phyloP scores from a whole-genome alignment of 805 yeast species.

The Jamesozyma spencerorum region DNA sequence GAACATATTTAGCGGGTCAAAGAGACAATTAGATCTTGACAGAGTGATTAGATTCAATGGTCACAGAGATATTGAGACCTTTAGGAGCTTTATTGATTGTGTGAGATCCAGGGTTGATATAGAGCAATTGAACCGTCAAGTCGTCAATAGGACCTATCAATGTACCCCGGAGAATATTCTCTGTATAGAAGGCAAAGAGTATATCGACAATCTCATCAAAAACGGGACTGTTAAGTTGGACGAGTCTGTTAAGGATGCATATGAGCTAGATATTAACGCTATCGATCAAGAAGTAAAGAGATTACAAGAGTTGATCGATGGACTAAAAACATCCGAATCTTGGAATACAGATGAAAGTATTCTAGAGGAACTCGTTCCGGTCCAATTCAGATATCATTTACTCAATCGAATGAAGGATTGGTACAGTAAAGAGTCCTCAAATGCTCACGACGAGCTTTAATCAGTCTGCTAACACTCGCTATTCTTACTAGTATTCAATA shows the following conservation, averaged over 20 bases:
- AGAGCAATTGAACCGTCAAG: slow-evolving; percentile 8
- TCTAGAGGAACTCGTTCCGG: no score
- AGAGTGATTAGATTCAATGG: slow-evolving; percentile 52
- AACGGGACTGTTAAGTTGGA: slow-evolving; percentile 1
- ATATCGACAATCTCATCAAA: slow-evolving; percentile 4
- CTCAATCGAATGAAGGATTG: slow-evolving; percentile 5
- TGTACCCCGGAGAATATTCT: slow-evolving; percentile 8
- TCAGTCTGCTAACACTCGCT: no score
- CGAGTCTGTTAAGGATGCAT: neutral
- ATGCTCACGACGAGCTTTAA: neutral
- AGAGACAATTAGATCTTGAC: slow-evolving; percentile 20
- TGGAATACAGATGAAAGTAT: no score
- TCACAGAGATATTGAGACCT: slow-evolving; percentile 37
- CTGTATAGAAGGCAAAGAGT: slow-evolving; percentile 14
- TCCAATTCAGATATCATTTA: slow-evolving; percentile 12
- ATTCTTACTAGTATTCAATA: no score
- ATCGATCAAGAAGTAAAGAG: slow-evolving; percentile 25
- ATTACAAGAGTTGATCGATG: slow-evolving; percentile 12
- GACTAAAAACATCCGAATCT: no score
- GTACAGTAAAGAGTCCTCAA: no score
- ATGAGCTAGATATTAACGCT: slow-evolving; percentile 32
- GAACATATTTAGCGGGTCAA: slow-evolving; percentile 8
- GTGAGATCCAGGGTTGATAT: slow-evolving; percentile 12
- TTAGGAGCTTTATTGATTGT: slow-evolving; percentile 43
- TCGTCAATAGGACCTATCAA: slow-evolving; percentile 30